Conservation (phyloP, 2,329 filamentous ascomycete species). For the Nannizziopsis arthrosporioides region DNA sequence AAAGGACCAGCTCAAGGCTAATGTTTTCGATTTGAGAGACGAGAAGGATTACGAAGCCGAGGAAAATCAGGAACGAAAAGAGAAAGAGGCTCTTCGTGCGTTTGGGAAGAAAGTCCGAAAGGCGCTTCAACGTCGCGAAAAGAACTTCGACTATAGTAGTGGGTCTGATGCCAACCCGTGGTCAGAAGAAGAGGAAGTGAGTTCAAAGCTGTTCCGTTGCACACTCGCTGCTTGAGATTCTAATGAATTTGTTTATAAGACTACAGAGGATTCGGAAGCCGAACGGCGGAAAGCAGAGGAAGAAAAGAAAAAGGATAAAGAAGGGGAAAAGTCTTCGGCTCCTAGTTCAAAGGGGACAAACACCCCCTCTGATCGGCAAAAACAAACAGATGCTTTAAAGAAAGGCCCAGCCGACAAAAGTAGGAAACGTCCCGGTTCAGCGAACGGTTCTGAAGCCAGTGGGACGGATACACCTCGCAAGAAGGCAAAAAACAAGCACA, state of each 20-base stretch:
- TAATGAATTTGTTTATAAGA: slow-evolving; percentile 27
- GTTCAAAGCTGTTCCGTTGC: slow-evolving; percentile 11
- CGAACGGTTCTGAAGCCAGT: slow-evolving; percentile 78
- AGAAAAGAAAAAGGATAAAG: slow-evolving; percentile 43
- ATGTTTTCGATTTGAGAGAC: slow-evolving; percentile 67
- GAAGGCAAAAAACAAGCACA: slow-evolving; percentile 60
- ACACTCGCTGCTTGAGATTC: slow-evolving; percentile 11
- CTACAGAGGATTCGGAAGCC: slow-evolving; percentile 52
- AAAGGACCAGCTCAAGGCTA: slow-evolving; percentile 73
- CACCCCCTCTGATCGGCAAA: slow-evolving; percentile 50
- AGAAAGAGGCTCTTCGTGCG: slow-evolving; percentile 56
- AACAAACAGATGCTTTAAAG: slow-evolving; percentile 42
- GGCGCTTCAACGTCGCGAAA: slow-evolving; percentile 70
- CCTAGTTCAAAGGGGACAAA: slow-evolving; percentile 58
- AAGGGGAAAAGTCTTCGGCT: slow-evolving; percentile 37
- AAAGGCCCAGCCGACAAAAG: slow-evolving; percentile 38
- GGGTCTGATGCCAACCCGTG: slow-evolving; percentile 51
- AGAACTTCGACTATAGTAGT: slow-evolving; percentile 73
- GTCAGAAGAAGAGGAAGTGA: slow-evolving; percentile 39
- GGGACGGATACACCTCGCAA: slow-evolving; percentile 81
- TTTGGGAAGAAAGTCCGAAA: slow-evolving; percentile 69
- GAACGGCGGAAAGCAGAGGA: slow-evolving; percentile 51
- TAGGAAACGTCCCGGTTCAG: slow-evolving; percentile 75
- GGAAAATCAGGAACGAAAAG: slow-evolving; percentile 50
- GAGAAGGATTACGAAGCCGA: slow-evolving; percentile 60